phyloP scores from a whole-genome alignment of 345 rosid genomes.

The Lumnitzera racemosa region DNA sequence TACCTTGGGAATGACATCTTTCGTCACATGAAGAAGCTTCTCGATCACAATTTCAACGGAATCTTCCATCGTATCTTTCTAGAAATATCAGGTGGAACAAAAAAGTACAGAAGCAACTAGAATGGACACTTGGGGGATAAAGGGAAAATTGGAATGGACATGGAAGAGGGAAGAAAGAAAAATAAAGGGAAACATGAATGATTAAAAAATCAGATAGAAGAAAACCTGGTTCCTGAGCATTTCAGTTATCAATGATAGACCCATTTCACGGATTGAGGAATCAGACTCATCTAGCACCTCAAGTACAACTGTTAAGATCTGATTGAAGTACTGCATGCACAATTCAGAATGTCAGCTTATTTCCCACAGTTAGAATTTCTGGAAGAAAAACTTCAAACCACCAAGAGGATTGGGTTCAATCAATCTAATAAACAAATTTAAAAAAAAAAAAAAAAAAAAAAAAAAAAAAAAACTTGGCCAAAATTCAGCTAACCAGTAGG shows the following conservation, averaged over 20 bases:
- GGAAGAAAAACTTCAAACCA: too few species aligned
- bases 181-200: conserved; percentile 1
- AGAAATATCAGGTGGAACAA: conserved; percentile 16
- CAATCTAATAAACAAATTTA: too few species aligned
- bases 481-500: too few species aligned
- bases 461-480: too few species aligned
- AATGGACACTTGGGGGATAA: too few species aligned
- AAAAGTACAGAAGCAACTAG: too few species aligned
- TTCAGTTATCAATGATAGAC: conserved; percentile 68
- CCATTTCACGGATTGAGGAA: conserved; percentile 61
- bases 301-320: conserved; percentile 90
- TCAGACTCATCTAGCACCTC: conserved; percentile 82
- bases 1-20: conserved; percentile 75
- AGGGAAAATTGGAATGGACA: too few species aligned
- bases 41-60: conserved; percentile 89
- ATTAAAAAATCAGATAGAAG: not conserved
- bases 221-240: conserved; percentile 87
- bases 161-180: not conserved
- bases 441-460: too few species aligned
- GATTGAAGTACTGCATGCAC: conserved; percentile 80
- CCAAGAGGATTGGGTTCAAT: too few species aligned
- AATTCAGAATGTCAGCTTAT: conserved; percentile 8
- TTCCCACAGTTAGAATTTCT: not conserved
- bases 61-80: conserved; percentile 88
- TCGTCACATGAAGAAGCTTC: conserved; percentile 78